A percentile compares a stretch with the other conserved stretches of the same genome.
Conservation (phyloP, 2,329 filamentous ascomycete genomes). For the Graphiopsis chlorocephala region DNA sequence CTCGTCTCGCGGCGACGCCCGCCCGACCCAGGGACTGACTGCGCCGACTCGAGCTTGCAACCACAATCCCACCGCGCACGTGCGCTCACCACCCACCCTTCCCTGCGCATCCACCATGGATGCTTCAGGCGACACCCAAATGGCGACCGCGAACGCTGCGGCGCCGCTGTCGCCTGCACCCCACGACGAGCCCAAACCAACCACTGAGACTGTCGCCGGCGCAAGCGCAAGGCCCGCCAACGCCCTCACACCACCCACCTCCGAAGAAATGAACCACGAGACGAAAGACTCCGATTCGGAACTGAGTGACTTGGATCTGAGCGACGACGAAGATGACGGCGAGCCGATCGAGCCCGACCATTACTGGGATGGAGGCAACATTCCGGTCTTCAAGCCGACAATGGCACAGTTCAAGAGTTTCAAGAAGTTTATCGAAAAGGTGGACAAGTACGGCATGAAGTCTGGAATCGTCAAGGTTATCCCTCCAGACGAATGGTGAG, state of each 20-base stretch:
- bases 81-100: constrained; percentile 6
- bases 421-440: constrained; percentile 82
- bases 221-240: constrained; percentile 13
- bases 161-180: constrained; percentile 26
- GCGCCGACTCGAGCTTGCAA: constrained; percentile 14
- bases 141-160: constrained; percentile 17
- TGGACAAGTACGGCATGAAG: constrained; percentile 95
- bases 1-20: constrained; percentile 9
- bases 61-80: background rate
- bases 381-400: constrained; percentile 92
- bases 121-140: constrained; percentile 17
- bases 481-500: constrained; percentile 88
- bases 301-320: constrained; percentile 47
- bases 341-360: constrained; percentile 71
- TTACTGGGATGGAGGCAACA: constrained; percentile 76
- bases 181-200: constrained; percentile 25
- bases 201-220: constrained; percentile 22
- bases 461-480: constrained; percentile 96
- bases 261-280: constrained; percentile 46
- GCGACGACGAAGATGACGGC: constrained; percentile 39
- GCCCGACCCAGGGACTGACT: background rate
- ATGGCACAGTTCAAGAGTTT: constrained; percentile 96
- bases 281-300: constrained; percentile 46
- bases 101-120: constrained; percentile 18
- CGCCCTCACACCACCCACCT: constrained; percentile 51